Percentiles rank a stretch among this genome's conserved stretches.
phyloP scores from a whole-genome alignment of 2,329 filamentous ascomycete species.

The Fusarium coicis region DNA sequence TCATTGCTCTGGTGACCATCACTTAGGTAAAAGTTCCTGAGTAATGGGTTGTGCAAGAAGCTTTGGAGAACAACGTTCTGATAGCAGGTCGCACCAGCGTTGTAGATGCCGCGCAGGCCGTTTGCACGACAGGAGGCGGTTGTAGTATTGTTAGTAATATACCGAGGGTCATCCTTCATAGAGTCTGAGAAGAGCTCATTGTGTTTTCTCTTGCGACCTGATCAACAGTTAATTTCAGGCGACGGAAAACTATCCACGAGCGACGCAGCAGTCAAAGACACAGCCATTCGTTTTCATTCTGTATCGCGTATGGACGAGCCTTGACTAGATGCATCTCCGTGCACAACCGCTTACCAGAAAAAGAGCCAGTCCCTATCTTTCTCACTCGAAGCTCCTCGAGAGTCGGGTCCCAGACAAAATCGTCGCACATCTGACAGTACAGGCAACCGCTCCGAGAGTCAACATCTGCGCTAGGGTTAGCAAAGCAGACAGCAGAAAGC shows the following conservation, averaged over 20 bases:
- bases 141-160: constrained; percentile 81
- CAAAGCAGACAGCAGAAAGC: constrained; percentile 4
- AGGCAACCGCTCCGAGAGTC: constrained; percentile 80
- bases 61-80: constrained; percentile 96
- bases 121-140: constrained; percentile 85
- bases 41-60: constrained; percentile 90
- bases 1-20: constrained; percentile 86
- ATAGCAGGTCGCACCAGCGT: constrained; percentile 98
- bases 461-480: constrained; percentile 67
- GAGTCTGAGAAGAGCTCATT: constrained; percentile 75
- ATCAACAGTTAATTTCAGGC: background rate
- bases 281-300: background rate
- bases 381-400: constrained; percentile 79
- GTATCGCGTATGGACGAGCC: background rate
- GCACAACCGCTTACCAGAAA: constrained; percentile 62
- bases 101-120: constrained; percentile 92
- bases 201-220: constrained; percentile 78
- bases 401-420: constrained; percentile 85
- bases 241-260: background rate
- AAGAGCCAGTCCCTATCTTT: constrained; percentile 74
- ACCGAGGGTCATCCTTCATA: constrained; percentile 77
- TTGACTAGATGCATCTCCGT: background rate
- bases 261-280: background rate
- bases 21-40: constrained; percentile 91
- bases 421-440: constrained; percentile 84